Percentiles rank a stretch among this genome's conserved stretches.
Conservation (phyloP, 2,329 filamentous ascomycete species). For the Penicillium hordei region DNA sequence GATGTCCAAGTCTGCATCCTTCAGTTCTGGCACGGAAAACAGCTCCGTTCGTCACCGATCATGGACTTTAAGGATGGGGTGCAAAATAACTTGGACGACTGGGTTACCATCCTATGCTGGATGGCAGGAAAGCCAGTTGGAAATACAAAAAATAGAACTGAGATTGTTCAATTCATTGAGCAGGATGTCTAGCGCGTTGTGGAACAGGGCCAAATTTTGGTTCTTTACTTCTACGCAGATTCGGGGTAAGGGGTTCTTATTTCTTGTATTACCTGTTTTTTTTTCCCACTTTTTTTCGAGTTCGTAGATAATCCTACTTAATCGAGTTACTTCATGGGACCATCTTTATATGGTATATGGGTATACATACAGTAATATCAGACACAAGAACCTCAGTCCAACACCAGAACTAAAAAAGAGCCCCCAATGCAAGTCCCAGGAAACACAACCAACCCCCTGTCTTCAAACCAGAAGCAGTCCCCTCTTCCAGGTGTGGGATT, state of each 20-base stretch:
- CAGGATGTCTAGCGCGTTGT: neutral
- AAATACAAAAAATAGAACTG: neutral
- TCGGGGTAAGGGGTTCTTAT: too few relatives aligned
- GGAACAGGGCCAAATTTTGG: too few relatives aligned
- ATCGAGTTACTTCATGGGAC: too few relatives aligned
- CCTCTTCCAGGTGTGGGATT: neutral
- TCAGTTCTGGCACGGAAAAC: neutral
- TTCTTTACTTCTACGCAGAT: too few relatives aligned
- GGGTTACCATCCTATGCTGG: neutral
- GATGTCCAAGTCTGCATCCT: neutral
- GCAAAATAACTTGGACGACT: neutral
- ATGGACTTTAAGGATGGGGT: neutral
- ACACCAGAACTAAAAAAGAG: neutral
- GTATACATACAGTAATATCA: neutral
- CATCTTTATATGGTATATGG: neutral
- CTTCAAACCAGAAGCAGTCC: neutral
- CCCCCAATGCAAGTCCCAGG: constrained; percentile 7
- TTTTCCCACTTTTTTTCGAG: neutral
- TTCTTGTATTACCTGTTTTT: too few relatives aligned
- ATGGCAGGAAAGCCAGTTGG: neutral
- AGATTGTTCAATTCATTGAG: neutral
- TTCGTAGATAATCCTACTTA: neutral
- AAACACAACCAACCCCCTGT: constrained; percentile 3
- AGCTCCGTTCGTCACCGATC: neutral
- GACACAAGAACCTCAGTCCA: neutral